A percentile compares a stretch with the other conserved stretches of the same genome.
Evolutionary conservation across 768 basidiomycete genomes (phyloP).

Genomic region (Mycena leptocephala): DNA sequence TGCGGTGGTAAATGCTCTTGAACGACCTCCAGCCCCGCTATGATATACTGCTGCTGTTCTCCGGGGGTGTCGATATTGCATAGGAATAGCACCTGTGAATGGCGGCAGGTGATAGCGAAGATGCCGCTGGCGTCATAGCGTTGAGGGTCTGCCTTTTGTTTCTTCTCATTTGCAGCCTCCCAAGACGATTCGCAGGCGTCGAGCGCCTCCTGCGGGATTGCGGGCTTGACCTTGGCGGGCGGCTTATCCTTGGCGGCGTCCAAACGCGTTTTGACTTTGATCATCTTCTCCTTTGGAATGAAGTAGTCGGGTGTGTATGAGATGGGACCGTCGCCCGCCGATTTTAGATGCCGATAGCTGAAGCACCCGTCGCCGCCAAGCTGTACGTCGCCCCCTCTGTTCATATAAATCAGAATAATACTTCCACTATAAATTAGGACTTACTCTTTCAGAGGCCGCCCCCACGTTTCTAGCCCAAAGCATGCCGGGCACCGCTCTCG

Average conservation of each 20-base stretch:
- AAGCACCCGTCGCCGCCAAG: conserved; percentile 56
- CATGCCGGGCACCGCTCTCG: conserved; percentile 51
- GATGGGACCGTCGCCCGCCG: conserved; percentile 48
- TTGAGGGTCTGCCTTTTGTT: conserved; percentile 43
- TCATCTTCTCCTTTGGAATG: conserved; percentile 50
- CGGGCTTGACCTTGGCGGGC: background rate
- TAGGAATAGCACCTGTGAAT: too few relatives aligned
- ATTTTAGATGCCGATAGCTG: conserved; percentile 49
- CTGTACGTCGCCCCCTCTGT: too few relatives aligned
- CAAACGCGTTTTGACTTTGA: conserved; percentile 49
- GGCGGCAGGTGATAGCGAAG: conserved; percentile 57
- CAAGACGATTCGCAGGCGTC: conserved; percentile 53
- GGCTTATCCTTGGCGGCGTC: conserved; percentile 36
- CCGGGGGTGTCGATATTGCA: conserved; percentile 59
- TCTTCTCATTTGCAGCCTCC: conserved; percentile 50
- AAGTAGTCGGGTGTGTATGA: conserved; percentile 51
- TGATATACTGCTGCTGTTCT: conserved; percentile 55
- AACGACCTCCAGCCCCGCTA: conserved; percentile 51
- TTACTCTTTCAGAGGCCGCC: conserved; percentile 38
- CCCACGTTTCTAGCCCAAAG: conserved; percentile 47
- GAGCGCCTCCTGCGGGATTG: conserved; percentile 52
- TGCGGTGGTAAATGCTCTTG: conserved; percentile 44
- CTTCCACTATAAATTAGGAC: conserved; percentile 37
- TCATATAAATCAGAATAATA: conserved; percentile 35
- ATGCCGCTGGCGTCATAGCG: conserved; percentile 52